These are phyloP conservation scores for Venturia oleaginea DNA, from an alignment of 2,329 filamentous ascomycete species.

Conservation along the genomic window DNA sequence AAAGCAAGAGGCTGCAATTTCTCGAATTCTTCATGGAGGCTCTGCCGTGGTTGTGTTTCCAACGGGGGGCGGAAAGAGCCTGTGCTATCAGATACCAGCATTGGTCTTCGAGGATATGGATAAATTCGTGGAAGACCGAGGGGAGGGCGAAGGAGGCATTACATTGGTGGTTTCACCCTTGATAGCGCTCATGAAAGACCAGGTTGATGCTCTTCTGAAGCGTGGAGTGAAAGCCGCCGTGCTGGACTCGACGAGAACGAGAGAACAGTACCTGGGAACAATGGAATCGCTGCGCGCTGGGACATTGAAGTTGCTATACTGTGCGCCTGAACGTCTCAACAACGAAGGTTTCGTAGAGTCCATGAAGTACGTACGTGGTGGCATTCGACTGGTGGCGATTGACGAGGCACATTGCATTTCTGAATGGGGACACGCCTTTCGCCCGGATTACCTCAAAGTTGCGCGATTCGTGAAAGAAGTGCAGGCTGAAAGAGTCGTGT, in stretches of 20 bases:
- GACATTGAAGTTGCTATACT: constrained; percentile 46
- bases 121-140: constrained; percentile 54
- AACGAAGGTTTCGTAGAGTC: constrained; percentile 51
- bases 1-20: constrained; percentile 38
- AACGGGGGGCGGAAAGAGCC: constrained; percentile 34
- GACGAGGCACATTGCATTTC: constrained; percentile 97
- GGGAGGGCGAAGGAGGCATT: constrained; percentile 65
- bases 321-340: constrained; percentile 51
- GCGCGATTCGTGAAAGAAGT: constrained; percentile 76
- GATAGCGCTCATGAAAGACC: constrained; percentile 88
- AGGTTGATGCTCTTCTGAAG: constrained; percentile 67
- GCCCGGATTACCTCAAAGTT: constrained; percentile 58
- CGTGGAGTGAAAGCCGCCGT: constrained; percentile 45
- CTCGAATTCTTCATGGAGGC: constrained; percentile 33
- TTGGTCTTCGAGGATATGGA: constrained; percentile 35
- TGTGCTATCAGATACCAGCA: constrained; percentile 36
- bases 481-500: constrained; percentile 81
- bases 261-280: constrained; percentile 31
- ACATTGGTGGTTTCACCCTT: constrained; percentile 87
- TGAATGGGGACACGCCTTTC: constrained; percentile 97
- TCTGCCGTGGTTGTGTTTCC: constrained; percentile 37
- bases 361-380: constrained; percentile 62
- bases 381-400: constrained; percentile 80
- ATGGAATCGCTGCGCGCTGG: constrained; percentile 40
- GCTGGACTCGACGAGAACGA: constrained; percentile 47